Conservation (phyloP, 257 asterid genomes). For the Ophiorrhiza pumila region DNA sequence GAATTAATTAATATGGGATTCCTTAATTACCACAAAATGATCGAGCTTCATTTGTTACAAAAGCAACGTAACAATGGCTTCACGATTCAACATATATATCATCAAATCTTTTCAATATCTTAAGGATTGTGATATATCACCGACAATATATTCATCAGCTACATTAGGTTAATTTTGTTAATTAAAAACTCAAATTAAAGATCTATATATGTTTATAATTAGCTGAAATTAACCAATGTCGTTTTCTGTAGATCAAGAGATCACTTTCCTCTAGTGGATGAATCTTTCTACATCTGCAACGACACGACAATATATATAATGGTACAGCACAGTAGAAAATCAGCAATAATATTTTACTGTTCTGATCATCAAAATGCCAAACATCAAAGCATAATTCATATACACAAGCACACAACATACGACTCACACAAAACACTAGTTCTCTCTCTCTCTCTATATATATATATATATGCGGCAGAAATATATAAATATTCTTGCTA, state of each 20-base stretch:
- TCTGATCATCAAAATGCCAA: too few relatives aligned
- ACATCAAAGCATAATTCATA: too few relatives aligned
- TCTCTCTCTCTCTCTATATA: too few relatives aligned
- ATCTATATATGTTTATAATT: constrained; percentile 7
- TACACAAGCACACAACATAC: too few relatives aligned
- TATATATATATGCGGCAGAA: background rate
- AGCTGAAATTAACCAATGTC: constrained; percentile 6
- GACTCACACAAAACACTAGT: too few relatives aligned
- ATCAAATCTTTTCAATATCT: constrained; percentile 45
- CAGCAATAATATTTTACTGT: background rate
- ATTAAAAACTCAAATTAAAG: background rate
- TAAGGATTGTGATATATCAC: constrained; percentile 44
- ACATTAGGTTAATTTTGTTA: constrained; percentile 3
- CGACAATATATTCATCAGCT: constrained; percentile 16
- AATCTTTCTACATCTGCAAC: background rate
- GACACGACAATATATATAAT: background rate
- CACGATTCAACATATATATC: constrained; percentile 31
- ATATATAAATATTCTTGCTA: background rate
- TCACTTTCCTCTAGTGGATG: background rate
- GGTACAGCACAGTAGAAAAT: background rate
- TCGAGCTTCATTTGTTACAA: constrained; percentile 13
- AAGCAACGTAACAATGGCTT: constrained; percentile 24
- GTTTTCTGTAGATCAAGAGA: background rate
- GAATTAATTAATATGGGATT: too few relatives aligned
- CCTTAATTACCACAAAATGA: constrained; percentile 8